Percentiles rank a stretch among this genome's conserved stretches.
These are phyloP conservation scores for Tulasnella sp. DNA, from an alignment of 768 basidiomycete genomes.

Conservation along the genomic window DNA sequence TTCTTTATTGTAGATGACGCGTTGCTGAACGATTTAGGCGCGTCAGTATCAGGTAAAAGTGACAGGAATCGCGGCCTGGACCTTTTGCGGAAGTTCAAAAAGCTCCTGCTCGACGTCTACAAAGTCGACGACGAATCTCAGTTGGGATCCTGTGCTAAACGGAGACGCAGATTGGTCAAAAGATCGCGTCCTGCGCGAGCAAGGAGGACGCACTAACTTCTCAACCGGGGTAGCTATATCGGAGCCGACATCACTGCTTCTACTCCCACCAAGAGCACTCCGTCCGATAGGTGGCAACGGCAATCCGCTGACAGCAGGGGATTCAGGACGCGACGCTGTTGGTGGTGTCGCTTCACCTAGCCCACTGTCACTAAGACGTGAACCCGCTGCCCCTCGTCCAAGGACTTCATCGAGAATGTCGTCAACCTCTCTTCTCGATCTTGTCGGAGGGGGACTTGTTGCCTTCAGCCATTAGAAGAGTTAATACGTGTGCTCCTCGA, in stretches of 20 bases:
- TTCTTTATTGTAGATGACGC: conserved; percentile 82
- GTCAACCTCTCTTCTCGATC: conserved; percentile 37
- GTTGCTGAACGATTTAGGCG: conserved; percentile 55
- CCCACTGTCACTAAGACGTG: conserved; percentile 52
- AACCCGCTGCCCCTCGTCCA: conserved; percentile 66
- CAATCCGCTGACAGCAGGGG: conserved; percentile 58
- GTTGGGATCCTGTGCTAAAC: conserved; percentile 23
- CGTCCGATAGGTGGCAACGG: conserved; percentile 65
- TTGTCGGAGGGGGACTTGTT: not conserved
- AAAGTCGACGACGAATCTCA: conserved; percentile 69
- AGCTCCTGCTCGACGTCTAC: conserved; percentile 88
- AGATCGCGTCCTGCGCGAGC: not conserved
- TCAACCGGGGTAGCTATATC: conserved; percentile 25
- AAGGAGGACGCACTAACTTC: not conserved
- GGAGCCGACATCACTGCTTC: conserved; percentile 38
- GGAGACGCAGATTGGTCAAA: conserved; percentile 34
- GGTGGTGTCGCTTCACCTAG: conserved; percentile 39
- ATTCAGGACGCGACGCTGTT: conserved; percentile 45
- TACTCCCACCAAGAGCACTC: conserved; percentile 32
- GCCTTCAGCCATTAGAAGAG: not conserved
- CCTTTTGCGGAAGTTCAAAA: conserved; percentile 87
- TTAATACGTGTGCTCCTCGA: not conserved
- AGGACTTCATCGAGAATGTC: conserved; percentile 61
- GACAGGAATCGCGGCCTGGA: conserved; percentile 43
- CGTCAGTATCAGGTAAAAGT: conserved; percentile 37